phyloP scores from a whole-genome alignment of 208 protist genomes.

The Leishmania braziliensis region DNA sequence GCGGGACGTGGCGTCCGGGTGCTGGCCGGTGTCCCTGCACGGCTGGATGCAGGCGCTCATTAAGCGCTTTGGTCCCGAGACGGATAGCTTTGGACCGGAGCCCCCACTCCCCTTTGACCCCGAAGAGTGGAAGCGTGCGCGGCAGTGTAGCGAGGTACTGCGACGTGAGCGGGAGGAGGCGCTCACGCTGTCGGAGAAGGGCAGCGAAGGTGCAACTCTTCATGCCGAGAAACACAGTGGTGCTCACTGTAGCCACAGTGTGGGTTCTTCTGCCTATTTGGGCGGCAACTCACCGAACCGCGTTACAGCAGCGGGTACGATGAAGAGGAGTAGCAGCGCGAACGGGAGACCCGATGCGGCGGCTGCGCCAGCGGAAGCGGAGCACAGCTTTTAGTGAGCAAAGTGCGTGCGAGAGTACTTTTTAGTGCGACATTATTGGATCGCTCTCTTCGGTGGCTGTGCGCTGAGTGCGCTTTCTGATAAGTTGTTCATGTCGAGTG shows the following conservation, averaged over 20 bases:
- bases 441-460: neutral
- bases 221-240: neutral
- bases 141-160: conserved; percentile 19
- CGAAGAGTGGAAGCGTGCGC: conserved; percentile 30
- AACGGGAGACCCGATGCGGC: neutral
- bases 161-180: conserved; percentile 22
- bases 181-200: conserved; percentile 16
- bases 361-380: neutral
- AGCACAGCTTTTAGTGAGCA: conserved; percentile 9
- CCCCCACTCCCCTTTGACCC: conserved; percentile 58
- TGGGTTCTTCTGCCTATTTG: neutral
- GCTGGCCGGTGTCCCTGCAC: conserved; percentile 64
- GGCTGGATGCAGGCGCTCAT: conserved; percentile 65
- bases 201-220: neutral
- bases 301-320: neutral
- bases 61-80: conserved; percentile 51
- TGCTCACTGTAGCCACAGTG: neutral
- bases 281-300: too few species aligned
- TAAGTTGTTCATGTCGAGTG: neutral
- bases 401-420: conserved; percentile 1
- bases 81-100: conserved; percentile 34
- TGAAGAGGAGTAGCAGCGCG: neutral
- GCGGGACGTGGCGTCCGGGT: conserved; percentile 64
- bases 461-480: neutral
- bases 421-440: conserved; percentile 3